A percentile compares a stretch with the other conserved stretches of the same genome.
phyloP scores from a whole-genome alignment of 805 yeast genomes.

The Saturnispora silvae region DNA sequence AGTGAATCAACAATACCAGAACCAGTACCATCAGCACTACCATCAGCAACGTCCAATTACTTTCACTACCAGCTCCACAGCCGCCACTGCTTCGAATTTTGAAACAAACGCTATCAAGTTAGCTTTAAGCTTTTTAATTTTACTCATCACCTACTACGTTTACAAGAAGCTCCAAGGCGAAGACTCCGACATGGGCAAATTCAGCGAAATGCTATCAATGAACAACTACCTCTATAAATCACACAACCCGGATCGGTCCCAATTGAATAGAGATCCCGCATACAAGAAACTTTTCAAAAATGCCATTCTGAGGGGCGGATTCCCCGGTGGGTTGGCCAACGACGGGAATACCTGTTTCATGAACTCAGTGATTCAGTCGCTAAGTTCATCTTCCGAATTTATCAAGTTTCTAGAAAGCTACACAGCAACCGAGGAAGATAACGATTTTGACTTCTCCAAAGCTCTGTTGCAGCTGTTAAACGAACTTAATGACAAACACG shows the following conservation, averaged over 20 bases:
- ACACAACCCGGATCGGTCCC: slow-evolving; percentile 8
- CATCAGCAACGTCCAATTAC: too few relatives aligned
- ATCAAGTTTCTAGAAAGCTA: slow-evolving; percentile 41
- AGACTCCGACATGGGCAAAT: slow-evolving; percentile 8
- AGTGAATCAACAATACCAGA: too few relatives aligned
- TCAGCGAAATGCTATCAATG: slow-evolving; percentile 11
- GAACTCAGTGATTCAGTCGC: slow-evolving; percentile 79
- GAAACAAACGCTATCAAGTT: too few relatives aligned
- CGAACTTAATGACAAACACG: slow-evolving; percentile 46
- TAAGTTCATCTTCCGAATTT: slow-evolving; percentile 64
- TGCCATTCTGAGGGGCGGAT: slow-evolving; percentile 57
- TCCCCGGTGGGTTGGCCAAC: slow-evolving; percentile 75
- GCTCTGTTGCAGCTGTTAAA: slow-evolving; percentile 42
- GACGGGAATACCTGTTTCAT: slow-evolving; percentile 93
- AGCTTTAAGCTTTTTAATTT: too few relatives aligned
- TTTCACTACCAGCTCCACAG: too few relatives aligned
- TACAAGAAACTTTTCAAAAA: slow-evolving; percentile 14
- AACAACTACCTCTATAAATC: slow-evolving; percentile 7
- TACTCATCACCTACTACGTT: too few relatives aligned
- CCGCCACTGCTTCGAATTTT: too few relatives aligned
- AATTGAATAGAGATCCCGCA: slow-evolving; percentile 6
- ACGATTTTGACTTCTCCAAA: slow-evolving; percentile 34
- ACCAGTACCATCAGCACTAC: too few relatives aligned
- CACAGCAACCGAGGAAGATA: not conserved
- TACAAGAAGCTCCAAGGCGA: too few relatives aligned